phyloP scores from a whole-genome alignment of 176 grass and related monocot genomes.

The Miscanthus lutarioriparius region DNA sequence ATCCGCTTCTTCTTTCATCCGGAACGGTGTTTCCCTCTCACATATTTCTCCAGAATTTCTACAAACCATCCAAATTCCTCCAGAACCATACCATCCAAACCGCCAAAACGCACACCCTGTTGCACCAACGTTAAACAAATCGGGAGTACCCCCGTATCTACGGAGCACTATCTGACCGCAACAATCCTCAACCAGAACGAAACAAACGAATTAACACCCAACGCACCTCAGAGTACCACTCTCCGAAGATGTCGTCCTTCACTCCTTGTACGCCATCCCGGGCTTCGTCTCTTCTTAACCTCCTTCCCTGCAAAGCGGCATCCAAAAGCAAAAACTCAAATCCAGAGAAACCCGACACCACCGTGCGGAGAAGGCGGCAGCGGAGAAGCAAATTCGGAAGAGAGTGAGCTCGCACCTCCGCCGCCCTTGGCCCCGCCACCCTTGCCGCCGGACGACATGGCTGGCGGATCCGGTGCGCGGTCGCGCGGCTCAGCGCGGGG shows the following conservation, averaged over 20 bases:
- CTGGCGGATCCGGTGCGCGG: background rate
- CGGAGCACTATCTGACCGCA: no score
- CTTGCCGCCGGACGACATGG: slow-evolving; percentile 42
- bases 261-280: slow-evolving; percentile 74
- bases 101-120: no score
- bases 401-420: background rate
- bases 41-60: no score
- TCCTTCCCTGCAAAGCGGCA: slow-evolving; percentile 69
- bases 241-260: slow-evolving; percentile 90
- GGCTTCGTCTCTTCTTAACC: slow-evolving; percentile 93
- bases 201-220: background rate
- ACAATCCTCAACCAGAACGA: background rate
- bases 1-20: no score
- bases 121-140: no score
- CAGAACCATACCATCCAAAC: no score
- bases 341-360: background rate
- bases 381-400: no score
- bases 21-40: no score
- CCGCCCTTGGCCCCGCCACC: background rate
- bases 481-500: background rate
- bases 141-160: no score
- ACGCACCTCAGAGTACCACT: slow-evolving; percentile 77
- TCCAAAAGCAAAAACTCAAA: background rate
- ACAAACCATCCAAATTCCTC: no score
- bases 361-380: no score